Conservation (phyloP, 306 rosid species). For the Sophora flavescens region DNA sequence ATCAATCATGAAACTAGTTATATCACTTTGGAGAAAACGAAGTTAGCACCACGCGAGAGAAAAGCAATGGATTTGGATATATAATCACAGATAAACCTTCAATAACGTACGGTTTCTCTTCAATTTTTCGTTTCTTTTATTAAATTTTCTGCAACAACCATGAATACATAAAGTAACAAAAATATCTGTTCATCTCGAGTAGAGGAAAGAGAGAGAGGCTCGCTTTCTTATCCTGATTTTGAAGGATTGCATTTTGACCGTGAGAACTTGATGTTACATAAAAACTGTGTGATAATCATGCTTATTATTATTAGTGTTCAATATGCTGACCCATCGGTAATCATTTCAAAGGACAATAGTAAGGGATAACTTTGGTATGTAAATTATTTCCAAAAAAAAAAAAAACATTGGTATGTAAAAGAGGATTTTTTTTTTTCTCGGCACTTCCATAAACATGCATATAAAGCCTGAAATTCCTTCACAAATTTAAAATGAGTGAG, state of each 20-base stretch:
- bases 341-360: slow-evolving; percentile 44
- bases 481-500: slow-evolving; percentile 16
- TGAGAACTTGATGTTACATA: slow-evolving; percentile 47
- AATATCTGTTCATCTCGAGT: neutral
- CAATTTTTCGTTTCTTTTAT: neutral
- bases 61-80: neutral
- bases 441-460: slow-evolving; percentile 9
- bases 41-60: neutral
- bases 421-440: neutral
- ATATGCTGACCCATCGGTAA: slow-evolving; percentile 53
- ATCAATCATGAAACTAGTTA: slow-evolving; percentile 30
- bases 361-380: slow-evolving; percentile 19
- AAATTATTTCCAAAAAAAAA: too few species aligned
- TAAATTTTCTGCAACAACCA: neutral
- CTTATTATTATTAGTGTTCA: slow-evolving; percentile 47
- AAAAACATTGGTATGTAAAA: neutral
- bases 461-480: slow-evolving; percentile 21
- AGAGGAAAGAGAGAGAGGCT: neutral
- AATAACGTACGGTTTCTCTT: neutral
- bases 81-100: neutral
- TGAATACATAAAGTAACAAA: slow-evolving; percentile 8
- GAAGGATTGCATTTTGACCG: slow-evolving; percentile 65
- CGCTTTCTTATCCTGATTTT: slow-evolving; percentile 4
- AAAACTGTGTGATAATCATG: slow-evolving; percentile 52
- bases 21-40: slow-evolving; percentile 23